Evolutionary conservation across 129 eudicot species (phyloP), one percentile per base, ranked within the genome.

Genomic region (Dittrichia graveolens): DNA sequence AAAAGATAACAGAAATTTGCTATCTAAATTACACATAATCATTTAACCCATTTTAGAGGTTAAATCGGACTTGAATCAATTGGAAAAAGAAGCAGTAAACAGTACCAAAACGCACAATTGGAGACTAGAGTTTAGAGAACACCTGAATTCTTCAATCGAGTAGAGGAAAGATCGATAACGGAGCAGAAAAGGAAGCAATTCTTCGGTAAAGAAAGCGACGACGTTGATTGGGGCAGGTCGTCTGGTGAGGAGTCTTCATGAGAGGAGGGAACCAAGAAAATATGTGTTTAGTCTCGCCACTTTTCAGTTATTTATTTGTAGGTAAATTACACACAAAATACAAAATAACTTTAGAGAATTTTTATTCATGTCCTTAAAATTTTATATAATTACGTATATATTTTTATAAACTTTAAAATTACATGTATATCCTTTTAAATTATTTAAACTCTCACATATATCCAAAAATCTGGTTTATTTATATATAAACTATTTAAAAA

Each of bases 151-250:
- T 18, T 72, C 16, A 60, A 59, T 59, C 59, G 35, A 37, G 15
- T 16, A 59, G 77, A 31, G 38, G 65, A 24, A 31, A 72, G 41
- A 57, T 46, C 61, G 35, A 35, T 2, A n/a, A 5, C 37, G 38
- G 62, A 52, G 74, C 37, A 52, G 49, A 61, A 67, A 48, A 38
- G 4, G 56, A 44, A 55, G 57, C 13, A 31, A 44, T 38, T 72
- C 9, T 43, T 16, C 64, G 34, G 61, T 55, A 15, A 55, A 9
- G 38, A 55, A 55, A 55, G 61, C 55, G 2, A 64, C 64, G 24
- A 54, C 65, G 75, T 24, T 56, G 65, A 71, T 55, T 41, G 75
- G 65, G 42, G 65, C 40, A 45, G 53, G 74, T 69, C 41, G 75
- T 40, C 61, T 5, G 41, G 61, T 6, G 39, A 53, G 50, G 15